A percentile compares a stretch with the other conserved stretches of the same genome.
Conservation (phyloP, 2,329 filamentous ascomycete genomes). For the Diaporthe humulicola region DNA sequence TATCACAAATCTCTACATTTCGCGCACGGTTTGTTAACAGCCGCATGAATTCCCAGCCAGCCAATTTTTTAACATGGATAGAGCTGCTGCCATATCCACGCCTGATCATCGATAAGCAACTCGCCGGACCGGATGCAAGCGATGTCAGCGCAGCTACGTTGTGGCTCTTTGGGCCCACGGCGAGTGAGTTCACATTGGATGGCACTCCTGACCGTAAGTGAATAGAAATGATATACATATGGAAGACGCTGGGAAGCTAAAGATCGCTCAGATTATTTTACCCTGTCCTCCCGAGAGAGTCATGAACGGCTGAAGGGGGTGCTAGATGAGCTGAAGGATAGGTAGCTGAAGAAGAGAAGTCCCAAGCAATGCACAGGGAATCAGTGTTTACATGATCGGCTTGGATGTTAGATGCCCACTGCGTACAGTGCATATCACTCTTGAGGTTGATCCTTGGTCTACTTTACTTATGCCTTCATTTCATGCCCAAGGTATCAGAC, state of each 20-base stretch:
- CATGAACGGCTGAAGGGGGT: not conserved
- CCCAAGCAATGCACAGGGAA: too few relatives aligned
- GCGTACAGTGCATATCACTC: too few relatives aligned
- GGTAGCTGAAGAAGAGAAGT: not conserved
- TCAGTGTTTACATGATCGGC: too few relatives aligned
- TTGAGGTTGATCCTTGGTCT: too few relatives aligned
- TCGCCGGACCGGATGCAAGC: not conserved
- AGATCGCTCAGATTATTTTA: not conserved
- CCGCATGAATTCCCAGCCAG: too few relatives aligned
- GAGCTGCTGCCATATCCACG: not conserved
- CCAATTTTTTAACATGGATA: not conserved
- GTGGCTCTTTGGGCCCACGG: not conserved
- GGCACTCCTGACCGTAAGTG: not conserved
- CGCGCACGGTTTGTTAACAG: not conserved
- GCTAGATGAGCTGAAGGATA: not conserved
- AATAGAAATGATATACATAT: too few relatives aligned
- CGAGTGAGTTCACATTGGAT: not conserved
- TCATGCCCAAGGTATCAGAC: too few relatives aligned
- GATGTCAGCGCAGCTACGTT: not conserved
- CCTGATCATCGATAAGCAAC: not conserved
- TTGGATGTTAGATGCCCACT: too few relatives aligned
- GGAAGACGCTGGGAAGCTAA: not conserved
- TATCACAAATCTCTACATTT: not conserved
- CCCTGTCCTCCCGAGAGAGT: not conserved
- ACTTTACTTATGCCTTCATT: too few relatives aligned